phyloP scores from a whole-genome alignment of 306 rosid genomes.

The Mimosa pudica region DNA sequence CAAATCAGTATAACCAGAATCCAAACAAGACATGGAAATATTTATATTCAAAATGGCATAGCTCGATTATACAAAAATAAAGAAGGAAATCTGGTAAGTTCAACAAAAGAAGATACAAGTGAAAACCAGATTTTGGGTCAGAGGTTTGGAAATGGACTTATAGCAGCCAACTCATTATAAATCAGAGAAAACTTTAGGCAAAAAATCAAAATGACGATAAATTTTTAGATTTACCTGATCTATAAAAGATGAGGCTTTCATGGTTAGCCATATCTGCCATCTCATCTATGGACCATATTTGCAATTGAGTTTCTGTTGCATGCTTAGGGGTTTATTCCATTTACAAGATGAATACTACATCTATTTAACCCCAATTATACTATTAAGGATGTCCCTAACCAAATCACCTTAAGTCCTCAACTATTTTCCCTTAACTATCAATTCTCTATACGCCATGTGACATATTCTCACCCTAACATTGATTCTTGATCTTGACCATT shows the following conservation, averaged over 20 bases:
- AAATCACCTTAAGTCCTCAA: neutral
- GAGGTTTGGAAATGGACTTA: neutral
- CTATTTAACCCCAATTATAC: neutral
- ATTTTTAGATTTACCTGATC: neutral
- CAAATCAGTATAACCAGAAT: conserved; percentile 17
- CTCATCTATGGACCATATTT: neutral
- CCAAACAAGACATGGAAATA: conserved; percentile 24
- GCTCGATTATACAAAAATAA: neutral
- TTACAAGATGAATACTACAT: neutral
- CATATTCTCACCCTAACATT: neutral
- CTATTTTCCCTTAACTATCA: neutral
- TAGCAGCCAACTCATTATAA: neutral
- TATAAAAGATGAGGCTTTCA: neutral
- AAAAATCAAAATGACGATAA: neutral
- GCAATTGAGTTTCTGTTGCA: neutral
- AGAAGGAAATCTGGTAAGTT: neutral
- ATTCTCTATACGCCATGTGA: neutral
- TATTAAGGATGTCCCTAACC: neutral
- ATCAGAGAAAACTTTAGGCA: neutral
- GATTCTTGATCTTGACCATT: neutral
- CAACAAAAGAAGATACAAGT: neutral
- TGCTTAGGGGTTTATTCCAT: neutral
- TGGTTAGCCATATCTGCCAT: neutral
- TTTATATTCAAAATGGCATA: conserved; percentile 2
- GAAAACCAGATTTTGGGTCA: neutral